Evolutionary conservation across 768 basidiomycete genomes (phyloP).

Genomic region (Boletus huronensis): DNA sequence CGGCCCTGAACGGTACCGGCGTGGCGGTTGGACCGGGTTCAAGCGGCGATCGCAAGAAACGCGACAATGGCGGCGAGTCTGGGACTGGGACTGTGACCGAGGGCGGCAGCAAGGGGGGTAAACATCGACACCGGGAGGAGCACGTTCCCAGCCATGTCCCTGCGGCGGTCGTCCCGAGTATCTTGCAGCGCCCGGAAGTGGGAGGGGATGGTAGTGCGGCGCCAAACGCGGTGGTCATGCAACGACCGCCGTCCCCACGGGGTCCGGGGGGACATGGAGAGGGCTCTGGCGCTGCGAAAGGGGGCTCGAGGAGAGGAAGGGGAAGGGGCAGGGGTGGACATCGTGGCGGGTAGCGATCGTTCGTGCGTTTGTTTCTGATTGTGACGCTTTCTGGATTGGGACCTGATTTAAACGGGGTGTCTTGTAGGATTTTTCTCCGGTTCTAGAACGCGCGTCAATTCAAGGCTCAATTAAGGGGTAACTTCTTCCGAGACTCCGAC

Average conservation of each 20-base stretch:
- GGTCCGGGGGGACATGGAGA: neutral
- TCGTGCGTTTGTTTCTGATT: neutral
- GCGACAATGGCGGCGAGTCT: constrained; percentile 32
- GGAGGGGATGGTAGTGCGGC: neutral
- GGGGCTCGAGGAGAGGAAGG: constrained; percentile 27
- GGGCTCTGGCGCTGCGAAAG: constrained; percentile 10
- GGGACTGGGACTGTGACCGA: neutral
- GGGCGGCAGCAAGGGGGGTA: constrained; percentile 4
- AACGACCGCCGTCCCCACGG: constrained; percentile 10
- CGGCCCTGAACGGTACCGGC: constrained; percentile 63
- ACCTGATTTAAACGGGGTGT: no score
- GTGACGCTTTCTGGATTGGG: neutral
- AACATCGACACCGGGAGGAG: constrained; percentile 19
- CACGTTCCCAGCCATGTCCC: neutral
- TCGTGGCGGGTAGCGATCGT: constrained; percentile 24
- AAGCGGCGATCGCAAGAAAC: constrained; percentile 32
- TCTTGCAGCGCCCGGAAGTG: constrained; percentile 27
- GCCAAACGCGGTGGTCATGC: constrained; percentile 8
- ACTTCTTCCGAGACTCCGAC: no score
- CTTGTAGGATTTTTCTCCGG: neutral
- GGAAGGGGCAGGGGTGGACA: constrained; percentile 32
- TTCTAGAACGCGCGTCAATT: neutral
- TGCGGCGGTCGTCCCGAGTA: constrained; percentile 12
- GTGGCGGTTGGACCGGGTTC: constrained; percentile 32
- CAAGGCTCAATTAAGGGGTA: neutral